Evolutionary conservation across 495 filamentous ascomycete genomes (phyloP).

Genomic region (Aspergillus egyptiacus): DNA sequence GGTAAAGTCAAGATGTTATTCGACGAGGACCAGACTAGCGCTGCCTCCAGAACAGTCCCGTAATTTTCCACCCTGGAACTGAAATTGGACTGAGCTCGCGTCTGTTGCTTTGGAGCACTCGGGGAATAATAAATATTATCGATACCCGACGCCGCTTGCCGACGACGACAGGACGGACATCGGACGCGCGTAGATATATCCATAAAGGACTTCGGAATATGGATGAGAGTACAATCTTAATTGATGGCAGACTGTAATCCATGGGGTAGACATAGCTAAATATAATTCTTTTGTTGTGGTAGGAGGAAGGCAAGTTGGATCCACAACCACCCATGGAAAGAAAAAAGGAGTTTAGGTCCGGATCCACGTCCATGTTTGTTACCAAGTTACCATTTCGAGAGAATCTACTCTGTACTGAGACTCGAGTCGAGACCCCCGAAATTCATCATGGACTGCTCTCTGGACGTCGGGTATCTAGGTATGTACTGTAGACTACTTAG

Average conservation of each 20-base stretch:
- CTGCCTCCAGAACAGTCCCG: slow-evolving; percentile 8
- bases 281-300: background rate
- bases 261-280: background rate
- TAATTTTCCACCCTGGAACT: slow-evolving; percentile 6
- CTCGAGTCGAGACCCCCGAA: background rate
- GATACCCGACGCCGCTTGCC: background rate
- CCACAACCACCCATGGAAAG: slow-evolving; percentile 15
- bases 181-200: too few species aligned
- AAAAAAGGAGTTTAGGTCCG: slow-evolving; percentile 14
- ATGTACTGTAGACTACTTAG: too few species aligned
- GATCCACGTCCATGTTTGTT: too few species aligned
- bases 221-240: background rate
- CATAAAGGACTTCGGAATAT: too few species aligned
- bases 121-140: too few species aligned
- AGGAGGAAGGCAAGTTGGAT: slow-evolving; percentile 11
- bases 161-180: background rate
- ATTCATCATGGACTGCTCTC: background rate
- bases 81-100: slow-evolving; percentile 1
- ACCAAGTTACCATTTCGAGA: slow-evolving; percentile 1
- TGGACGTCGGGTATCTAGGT: too few species aligned
- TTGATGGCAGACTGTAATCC: background rate
- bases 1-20: slow-evolving; percentile 7
- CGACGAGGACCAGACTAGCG: slow-evolving; percentile 7
- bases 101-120: background rate
- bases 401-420: background rate